Conservation (phyloP, 371 early-diverging fungal species). For the Lichtheimia ramosa region DNA sequence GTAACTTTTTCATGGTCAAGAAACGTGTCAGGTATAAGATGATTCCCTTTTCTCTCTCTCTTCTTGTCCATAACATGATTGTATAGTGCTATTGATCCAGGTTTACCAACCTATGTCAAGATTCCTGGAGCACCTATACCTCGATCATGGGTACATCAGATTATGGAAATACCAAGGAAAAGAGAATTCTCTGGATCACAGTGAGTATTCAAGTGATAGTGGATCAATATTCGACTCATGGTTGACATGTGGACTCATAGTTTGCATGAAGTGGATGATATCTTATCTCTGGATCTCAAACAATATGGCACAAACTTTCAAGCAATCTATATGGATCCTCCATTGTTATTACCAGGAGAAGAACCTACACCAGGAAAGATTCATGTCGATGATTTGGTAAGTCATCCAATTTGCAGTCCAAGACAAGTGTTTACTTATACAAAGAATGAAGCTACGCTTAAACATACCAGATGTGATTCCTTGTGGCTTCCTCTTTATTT, state of each 20-base stretch:
- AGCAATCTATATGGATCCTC: constrained; percentile 91
- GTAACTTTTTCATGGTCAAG: constrained; percentile 79
- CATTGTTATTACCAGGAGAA: constrained; percentile 73
- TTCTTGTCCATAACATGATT: neutral
- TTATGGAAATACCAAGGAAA: constrained; percentile 37
- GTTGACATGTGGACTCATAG: constrained; percentile 9
- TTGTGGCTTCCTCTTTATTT: constrained; percentile 87
- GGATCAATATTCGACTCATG: neutral
- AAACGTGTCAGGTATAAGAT: constrained; percentile 65
- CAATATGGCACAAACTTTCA: constrained; percentile 70
- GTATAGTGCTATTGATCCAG: constrained; percentile 73
- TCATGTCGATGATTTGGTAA: constrained; percentile 65
- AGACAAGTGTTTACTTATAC: neutral
- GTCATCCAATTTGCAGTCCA: neutral
- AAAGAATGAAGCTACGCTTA: constrained; percentile 38
- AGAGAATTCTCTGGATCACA: constrained; percentile 8
- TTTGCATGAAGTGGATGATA: constrained; percentile 35
- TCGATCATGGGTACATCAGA: constrained; percentile 82
- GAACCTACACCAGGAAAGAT: constrained; percentile 67
- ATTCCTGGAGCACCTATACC: constrained; percentile 85
- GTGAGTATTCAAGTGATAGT: neutral
- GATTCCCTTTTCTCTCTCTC: neutral
- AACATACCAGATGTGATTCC: constrained; percentile 64
- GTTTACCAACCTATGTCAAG: constrained; percentile 83
- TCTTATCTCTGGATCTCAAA: constrained; percentile 49